phyloP scores from a whole-genome alignment of 768 basidiomycete species.

The Pisolithus marmoratus region DNA sequence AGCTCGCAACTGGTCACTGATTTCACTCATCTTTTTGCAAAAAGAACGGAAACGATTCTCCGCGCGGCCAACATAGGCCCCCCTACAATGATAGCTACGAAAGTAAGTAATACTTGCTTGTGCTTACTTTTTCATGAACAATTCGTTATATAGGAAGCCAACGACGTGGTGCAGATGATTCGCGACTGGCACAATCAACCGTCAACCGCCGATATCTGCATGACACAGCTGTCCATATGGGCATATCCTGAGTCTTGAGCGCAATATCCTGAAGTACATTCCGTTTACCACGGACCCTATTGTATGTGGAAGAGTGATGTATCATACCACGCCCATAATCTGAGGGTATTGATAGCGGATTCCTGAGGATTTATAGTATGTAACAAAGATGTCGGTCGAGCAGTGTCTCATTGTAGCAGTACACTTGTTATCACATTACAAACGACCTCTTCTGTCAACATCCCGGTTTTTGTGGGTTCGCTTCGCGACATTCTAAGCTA shows the following conservation, averaged over 20 bases:
- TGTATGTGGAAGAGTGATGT: too few relatives aligned
- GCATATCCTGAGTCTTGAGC: not conserved
- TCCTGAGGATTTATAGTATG: too few relatives aligned
- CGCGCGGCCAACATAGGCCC: slow-evolving; percentile 4
- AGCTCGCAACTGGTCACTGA: not conserved
- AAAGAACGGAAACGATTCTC: not conserved
- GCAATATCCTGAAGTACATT: not conserved
- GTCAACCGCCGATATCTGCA: not conserved
- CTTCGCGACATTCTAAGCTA: too few relatives aligned
- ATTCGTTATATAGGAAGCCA: not conserved
- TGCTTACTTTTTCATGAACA: not conserved
- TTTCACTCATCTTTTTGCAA: slow-evolving; percentile 2
- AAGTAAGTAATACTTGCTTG: not conserved
- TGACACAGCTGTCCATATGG: slow-evolving; percentile 1
- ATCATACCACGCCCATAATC: not conserved
- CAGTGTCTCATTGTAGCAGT: not conserved
- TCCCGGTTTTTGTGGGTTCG: too few relatives aligned
- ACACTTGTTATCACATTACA: not conserved
- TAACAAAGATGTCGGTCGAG: too few relatives aligned
- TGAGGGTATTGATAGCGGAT: not conserved
- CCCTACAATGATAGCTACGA: not conserved
- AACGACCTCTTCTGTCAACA: not conserved
- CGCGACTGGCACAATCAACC: not conserved
- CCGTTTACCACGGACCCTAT: too few relatives aligned
- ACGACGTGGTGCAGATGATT: not conserved